A percentile compares a stretch with the other conserved stretches of the same genome.
These are phyloP conservation scores for Atkinsonella hypoxylon DNA, from an alignment of 2,329 filamentous ascomycete species.

Conservation along the genomic window DNA sequence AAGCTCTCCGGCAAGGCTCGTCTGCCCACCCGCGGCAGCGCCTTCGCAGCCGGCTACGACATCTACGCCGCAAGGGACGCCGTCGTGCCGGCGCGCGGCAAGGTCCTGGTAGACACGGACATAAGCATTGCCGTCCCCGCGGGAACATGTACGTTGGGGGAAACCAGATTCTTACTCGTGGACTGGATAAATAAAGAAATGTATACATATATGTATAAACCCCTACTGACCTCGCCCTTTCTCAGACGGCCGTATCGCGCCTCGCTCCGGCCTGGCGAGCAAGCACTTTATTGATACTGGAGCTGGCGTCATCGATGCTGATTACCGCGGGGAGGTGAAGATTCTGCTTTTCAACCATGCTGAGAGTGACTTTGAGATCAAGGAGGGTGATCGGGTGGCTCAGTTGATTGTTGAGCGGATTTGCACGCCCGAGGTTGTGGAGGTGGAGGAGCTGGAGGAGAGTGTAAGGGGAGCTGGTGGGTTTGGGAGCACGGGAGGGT, in stretches of 20 bases:
- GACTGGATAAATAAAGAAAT: too few species aligned
- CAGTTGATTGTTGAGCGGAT: slow-evolving; percentile 93
- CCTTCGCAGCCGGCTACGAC: slow-evolving; percentile 88
- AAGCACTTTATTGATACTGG: slow-evolving; percentile 97
- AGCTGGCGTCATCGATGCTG: slow-evolving; percentile 93
- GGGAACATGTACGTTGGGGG: slow-evolving; percentile 78
- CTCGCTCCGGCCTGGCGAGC: slow-evolving; percentile 77
- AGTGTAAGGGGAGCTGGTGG: slow-evolving; percentile 84
- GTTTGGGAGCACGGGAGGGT: slow-evolving; percentile 71
- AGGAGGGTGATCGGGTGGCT: slow-evolving; percentile 80
- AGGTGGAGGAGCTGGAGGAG: slow-evolving; percentile 78
- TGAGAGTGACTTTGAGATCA: slow-evolving; percentile 69
- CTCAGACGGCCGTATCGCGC: slow-evolving; percentile 71
- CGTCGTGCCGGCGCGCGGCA: slow-evolving; percentile 68
- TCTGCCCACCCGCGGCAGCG: slow-evolving; percentile 78
- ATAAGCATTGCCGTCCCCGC: slow-evolving; percentile 83
- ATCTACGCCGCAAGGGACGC: slow-evolving; percentile 69
- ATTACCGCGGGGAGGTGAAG: slow-evolving; percentile 91
- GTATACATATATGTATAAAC: too few species aligned
- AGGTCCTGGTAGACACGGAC: slow-evolving; percentile 80
- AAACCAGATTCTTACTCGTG: too few species aligned
- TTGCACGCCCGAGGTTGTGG: slow-evolving; percentile 82
- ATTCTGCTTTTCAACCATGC: slow-evolving; percentile 89
- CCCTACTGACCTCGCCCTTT: too few species aligned
- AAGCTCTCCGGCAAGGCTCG: slow-evolving; percentile 71